Percentiles rank a stretch among this genome's conserved stretches.
phyloP scores from a whole-genome alignment of 2,329 filamentous ascomycete genomes.

The Fonsecaea multimorphosa region DNA sequence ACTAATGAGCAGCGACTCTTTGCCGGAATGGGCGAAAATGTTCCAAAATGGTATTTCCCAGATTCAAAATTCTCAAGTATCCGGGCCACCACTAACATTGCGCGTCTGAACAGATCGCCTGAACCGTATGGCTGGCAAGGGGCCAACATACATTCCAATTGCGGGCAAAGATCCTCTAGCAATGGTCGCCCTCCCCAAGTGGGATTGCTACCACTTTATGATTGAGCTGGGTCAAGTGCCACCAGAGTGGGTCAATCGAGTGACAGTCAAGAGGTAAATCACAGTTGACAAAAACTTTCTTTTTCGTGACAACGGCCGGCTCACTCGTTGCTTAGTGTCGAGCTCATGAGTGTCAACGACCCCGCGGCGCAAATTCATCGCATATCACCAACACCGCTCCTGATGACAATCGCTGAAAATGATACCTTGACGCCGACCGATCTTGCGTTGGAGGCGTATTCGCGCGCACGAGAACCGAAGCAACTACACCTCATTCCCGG shows the following conservation, averaged over 20 bases:
- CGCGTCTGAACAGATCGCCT: too few relatives aligned
- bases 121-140: too few relatives aligned
- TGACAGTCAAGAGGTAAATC: constrained; percentile 35
- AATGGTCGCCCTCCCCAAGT: too few relatives aligned
- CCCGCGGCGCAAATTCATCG: constrained; percentile 41
- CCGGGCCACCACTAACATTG: too few relatives aligned
- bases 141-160: too few relatives aligned
- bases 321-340: constrained; percentile 40
- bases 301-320: constrained; percentile 44
- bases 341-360: constrained; percentile 26
- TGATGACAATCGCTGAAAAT: constrained; percentile 45
- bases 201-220: constrained; percentile 45
- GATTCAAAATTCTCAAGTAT: constrained; percentile 43
- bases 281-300: constrained; percentile 36
- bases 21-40: too few relatives aligned
- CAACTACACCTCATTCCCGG: constrained; percentile 46
- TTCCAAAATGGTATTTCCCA: too few relatives aligned
- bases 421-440: constrained; percentile 45
- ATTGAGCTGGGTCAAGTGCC: constrained; percentile 37
- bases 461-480: constrained; percentile 48
- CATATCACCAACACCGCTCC: constrained; percentile 49
- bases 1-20: too few relatives aligned
- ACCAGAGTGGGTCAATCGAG: too few relatives aligned
- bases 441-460: constrained; percentile 45
- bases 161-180: too few relatives aligned